phyloP scores from a whole-genome alignment of 192 early-diverging fungal genomes.

The Umbelopsis sp. region DNA sequence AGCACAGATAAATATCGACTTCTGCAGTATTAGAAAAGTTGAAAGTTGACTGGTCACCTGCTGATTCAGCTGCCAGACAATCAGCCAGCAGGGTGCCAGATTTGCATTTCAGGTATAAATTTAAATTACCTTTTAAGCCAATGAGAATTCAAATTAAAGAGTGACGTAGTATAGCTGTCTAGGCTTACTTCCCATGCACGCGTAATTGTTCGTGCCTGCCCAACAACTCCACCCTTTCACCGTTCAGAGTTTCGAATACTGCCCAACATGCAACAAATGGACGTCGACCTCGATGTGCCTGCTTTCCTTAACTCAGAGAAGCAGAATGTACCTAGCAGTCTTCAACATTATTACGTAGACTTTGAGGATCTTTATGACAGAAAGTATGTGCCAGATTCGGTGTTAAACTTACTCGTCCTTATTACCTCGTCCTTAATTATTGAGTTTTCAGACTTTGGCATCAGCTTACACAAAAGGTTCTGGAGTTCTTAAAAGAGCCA shows the following conservation, averaged over 20 bases:
- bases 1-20: not conserved
- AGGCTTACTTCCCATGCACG: not conserved
- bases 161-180: not conserved
- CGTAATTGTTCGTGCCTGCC: slow-evolving; percentile 1
- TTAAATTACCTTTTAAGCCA: too few species aligned
- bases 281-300: slow-evolving; percentile 78
- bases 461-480: slow-evolving; percentile 84
- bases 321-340: slow-evolving; percentile 62
- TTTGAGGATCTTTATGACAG: slow-evolving; percentile 95
- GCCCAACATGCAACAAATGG: slow-evolving; percentile 48
- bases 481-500: slow-evolving; percentile 78
- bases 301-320: slow-evolving; percentile 69
- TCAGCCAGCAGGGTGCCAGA: too few species aligned
- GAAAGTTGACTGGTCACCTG: not conserved
- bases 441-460: slow-evolving; percentile 85
- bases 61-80: not conserved
- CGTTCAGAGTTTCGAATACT: not conserved
- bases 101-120: too few species aligned
- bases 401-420: not conserved
- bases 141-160: too few species aligned
- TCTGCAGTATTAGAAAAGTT: not conserved
- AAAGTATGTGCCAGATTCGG: slow-evolving; percentile 67
- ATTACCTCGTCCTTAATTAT: not conserved
- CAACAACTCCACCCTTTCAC: not conserved
- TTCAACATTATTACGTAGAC: slow-evolving; percentile 77